Conservation (phyloP, 2,329 filamentous ascomycete species). For the Fusarium incarnatum region DNA sequence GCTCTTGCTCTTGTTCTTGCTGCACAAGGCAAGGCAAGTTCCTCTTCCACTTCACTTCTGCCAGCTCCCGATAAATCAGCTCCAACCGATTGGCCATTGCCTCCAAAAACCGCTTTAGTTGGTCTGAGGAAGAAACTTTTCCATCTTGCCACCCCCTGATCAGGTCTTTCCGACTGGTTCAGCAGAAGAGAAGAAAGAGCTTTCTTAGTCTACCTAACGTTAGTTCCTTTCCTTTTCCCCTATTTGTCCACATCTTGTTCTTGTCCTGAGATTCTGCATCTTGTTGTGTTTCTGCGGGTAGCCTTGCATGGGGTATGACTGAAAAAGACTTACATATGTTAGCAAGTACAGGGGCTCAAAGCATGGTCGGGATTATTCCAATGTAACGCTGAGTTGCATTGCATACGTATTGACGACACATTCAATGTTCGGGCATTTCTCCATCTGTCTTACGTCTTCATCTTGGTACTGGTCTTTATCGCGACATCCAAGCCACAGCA, state of each 20-base stretch:
- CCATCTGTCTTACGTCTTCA: slow-evolving; percentile 4
- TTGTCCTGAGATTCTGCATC: background rate
- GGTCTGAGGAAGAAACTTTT: background rate
- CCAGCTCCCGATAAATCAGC: slow-evolving; percentile 14
- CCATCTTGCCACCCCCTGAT: slow-evolving; percentile 4
- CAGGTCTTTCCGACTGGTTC: background rate
- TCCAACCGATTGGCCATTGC: slow-evolving; percentile 24
- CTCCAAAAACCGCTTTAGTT: slow-evolving; percentile 4
- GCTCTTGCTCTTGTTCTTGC: background rate
- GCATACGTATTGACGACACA: slow-evolving; percentile 32
- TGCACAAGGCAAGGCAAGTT: background rate
- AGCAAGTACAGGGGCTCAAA: slow-evolving; percentile 14
- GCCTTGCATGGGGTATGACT: slow-evolving; percentile 26
- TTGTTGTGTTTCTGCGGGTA: slow-evolving; percentile 14
- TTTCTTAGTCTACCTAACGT: background rate
- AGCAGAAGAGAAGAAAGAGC: background rate
- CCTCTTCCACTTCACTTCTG: background rate
- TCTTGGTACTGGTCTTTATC: background rate
- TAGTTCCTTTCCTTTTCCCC: background rate
- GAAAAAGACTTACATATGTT: background rate
- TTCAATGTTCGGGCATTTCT: slow-evolving; percentile 21
- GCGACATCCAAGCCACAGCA: background rate
- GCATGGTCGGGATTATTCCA: slow-evolving; percentile 15
- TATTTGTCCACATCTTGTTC: background rate
- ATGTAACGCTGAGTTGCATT: slow-evolving; percentile 36